Evolutionary conservation across 768 basidiomycete genomes (phyloP), one percentile per base, ranked within the genome.

Genomic region (Termitomyces sp.): DNA sequence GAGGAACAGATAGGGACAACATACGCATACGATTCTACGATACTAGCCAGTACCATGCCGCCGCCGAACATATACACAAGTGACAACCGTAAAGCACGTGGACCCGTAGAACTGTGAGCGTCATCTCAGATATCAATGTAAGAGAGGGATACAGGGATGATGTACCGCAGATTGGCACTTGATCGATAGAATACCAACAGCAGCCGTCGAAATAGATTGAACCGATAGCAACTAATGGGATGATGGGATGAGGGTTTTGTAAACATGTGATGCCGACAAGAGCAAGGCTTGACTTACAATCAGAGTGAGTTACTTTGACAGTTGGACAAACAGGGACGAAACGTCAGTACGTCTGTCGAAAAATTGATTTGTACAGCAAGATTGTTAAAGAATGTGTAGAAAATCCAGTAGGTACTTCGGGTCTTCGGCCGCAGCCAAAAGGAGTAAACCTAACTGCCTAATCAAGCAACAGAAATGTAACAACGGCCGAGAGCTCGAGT

Each of bases 21-120:
- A 46, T 59, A 82, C 81, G 41, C 61, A 68, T 43, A 71, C 59
- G 8, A 78, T 53, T 0, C 63, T 43, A 71, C 59, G 8, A 78
- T 53, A 0, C 63, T 66, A 0, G 62, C 57, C 24, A 83, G 57
- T 1, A 71, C 49, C 0, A 62, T 53, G 2, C 68, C 75, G 37
- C 69, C 67, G 4, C 65, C 64, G 3, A 77, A 16, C 63, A 82
- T 64, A 31, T 64, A 69, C 5, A 61, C 39, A 69, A 59, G 20
- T 74, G 75, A 32, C 75, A 64, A 13, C 70, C 67, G 57, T 81
- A 83, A 12, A 85, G 64, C 5, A 82, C 82, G 57, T 76, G 78
- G 53, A 78, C 78, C 39, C 83, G 77, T 41, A 80, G 72, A 55
- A 71, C 78, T 81, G 29, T 6, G 13, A 5, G 16, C 36, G n/a